These are phyloP conservation scores for Hypoxylon sp. DNA, from an alignment of 2,329 filamentous ascomycete genomes.

Conservation along the genomic window DNA sequence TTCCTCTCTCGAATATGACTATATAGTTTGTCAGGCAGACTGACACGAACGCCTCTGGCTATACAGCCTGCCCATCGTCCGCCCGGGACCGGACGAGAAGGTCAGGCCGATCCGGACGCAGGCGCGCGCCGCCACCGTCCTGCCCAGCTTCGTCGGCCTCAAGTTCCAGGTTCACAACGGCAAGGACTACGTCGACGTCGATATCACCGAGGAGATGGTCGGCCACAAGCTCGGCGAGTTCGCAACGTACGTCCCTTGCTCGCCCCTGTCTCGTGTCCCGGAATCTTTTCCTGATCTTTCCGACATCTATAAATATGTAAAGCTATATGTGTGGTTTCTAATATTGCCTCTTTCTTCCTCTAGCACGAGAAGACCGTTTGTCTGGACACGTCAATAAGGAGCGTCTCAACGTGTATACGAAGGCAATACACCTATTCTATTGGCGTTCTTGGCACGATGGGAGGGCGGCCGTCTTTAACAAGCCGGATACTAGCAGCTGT, in stretches of 20 bases:
- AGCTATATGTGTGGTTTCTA: background rate
- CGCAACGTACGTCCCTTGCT: slow-evolving; percentile 82
- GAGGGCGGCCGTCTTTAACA: background rate
- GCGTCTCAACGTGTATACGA: background rate
- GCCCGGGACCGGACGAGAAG: slow-evolving; percentile 66
- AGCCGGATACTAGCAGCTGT: background rate
- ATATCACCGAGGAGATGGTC: slow-evolving; percentile 94
- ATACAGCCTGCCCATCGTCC: slow-evolving; percentile 68
- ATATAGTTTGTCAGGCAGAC: too few relatives aligned
- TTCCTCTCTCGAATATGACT: too few relatives aligned
- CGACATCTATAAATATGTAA: background rate
- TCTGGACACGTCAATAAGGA: slow-evolving; percentile 62
- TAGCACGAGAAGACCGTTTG: slow-evolving; percentile 66
- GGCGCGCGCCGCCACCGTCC: slow-evolving; percentile 85
- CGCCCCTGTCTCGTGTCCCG: too few relatives aligned
- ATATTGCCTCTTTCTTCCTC: background rate
- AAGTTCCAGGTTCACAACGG: slow-evolving; percentile 93
- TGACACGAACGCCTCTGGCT: too few relatives aligned
- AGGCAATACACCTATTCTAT: slow-evolving; percentile 28
- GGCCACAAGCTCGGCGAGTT: slow-evolving; percentile 96
- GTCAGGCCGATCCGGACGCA: slow-evolving; percentile 82
- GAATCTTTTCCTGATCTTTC: background rate
- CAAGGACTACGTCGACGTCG: slow-evolving; percentile 82
- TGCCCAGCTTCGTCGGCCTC: slow-evolving; percentile 90
- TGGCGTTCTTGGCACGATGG: slow-evolving; percentile 28